Conservation (phyloP, 768 basidiomycete species). For the Amanita fuliginea region DNA sequence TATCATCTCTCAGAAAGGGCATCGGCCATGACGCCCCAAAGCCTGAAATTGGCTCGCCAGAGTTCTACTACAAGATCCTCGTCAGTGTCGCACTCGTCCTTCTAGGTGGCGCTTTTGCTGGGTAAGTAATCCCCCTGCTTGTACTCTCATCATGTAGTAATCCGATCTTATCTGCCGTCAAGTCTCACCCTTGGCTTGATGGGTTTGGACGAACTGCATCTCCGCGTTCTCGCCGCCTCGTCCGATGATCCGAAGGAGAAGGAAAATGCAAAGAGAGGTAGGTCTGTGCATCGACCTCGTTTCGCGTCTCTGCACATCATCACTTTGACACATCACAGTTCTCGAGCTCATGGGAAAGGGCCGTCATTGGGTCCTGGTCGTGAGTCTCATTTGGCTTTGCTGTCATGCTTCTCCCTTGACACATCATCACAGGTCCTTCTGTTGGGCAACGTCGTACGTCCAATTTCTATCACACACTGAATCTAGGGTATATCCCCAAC, state of each 20-base stretch:
- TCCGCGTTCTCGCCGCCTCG: conserved; percentile 74
- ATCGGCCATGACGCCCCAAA: conserved; percentile 2
- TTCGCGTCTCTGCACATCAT: neutral
- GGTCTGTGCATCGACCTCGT: conserved; percentile 2
- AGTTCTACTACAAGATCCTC: conserved; percentile 66
- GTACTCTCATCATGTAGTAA: neutral
- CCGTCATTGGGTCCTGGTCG: conserved; percentile 92
- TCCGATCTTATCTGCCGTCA: conserved; percentile 15
- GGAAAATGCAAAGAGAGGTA: conserved; percentile 64
- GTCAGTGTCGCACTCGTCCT: conserved; percentile 65
- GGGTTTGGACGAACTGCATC: conserved; percentile 87
- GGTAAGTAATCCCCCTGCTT: conserved; percentile 36
- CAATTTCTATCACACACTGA: neutral
- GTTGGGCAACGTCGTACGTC: conserved; percentile 74
- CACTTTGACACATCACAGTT: conserved; percentile 22
- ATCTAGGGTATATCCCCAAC: neutral
- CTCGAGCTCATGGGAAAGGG: conserved; percentile 48
- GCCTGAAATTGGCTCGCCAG: conserved; percentile 37
- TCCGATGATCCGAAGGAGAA: conserved; percentile 67
- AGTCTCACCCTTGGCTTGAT: conserved; percentile 86
- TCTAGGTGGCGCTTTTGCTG: conserved; percentile 85
- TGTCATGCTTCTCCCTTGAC: neutral
- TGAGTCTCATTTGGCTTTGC: conserved; percentile 22
- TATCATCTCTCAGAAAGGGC: neutral
- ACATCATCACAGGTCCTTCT: conserved; percentile 57